Evolutionary conservation across 257 asterid species (phyloP).

Genomic region (Solanum infundibuliforme): DNA sequence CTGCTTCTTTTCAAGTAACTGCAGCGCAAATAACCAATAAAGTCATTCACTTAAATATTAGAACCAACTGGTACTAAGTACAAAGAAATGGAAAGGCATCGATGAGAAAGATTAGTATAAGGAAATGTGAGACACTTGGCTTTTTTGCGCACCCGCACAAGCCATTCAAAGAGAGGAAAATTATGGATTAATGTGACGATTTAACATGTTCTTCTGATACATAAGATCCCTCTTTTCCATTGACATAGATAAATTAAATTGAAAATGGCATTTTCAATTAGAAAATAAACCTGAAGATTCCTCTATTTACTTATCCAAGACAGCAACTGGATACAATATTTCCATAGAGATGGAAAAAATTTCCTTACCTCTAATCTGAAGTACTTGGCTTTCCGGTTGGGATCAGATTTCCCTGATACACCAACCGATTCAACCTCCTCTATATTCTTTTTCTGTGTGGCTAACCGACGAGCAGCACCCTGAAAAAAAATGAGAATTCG

Average conservation of each 20-base stretch:
- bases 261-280: neutral
- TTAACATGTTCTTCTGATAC: neutral
- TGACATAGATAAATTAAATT: neutral
- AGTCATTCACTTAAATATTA: neutral
- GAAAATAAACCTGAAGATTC: neutral
- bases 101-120: neutral
- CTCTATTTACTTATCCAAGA: neutral
- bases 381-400: slow-evolving; percentile 51
- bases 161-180: neutral
- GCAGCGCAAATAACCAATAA: neutral
- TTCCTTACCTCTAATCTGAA: slow-evolving; percentile 69
- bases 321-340: neutral
- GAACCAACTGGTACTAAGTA: neutral
- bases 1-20: slow-evolving; percentile 72
- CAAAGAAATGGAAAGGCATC: neutral
- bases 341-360: neutral
- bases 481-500: slow-evolving; percentile 4
- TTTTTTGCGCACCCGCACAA: neutral
- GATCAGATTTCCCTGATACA: slow-evolving; percentile 63
- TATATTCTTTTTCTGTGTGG: slow-evolving; percentile 58
- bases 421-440: slow-evolving; percentile 96
- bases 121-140: neutral
- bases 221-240: neutral
- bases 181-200: neutral
- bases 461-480: slow-evolving; percentile 96